Evolutionary conservation across 1,284 basidiomycete species (phyloP), one percentile per base, ranked within the genome.

Genomic region (Acaromyces ingoldii): DNA sequence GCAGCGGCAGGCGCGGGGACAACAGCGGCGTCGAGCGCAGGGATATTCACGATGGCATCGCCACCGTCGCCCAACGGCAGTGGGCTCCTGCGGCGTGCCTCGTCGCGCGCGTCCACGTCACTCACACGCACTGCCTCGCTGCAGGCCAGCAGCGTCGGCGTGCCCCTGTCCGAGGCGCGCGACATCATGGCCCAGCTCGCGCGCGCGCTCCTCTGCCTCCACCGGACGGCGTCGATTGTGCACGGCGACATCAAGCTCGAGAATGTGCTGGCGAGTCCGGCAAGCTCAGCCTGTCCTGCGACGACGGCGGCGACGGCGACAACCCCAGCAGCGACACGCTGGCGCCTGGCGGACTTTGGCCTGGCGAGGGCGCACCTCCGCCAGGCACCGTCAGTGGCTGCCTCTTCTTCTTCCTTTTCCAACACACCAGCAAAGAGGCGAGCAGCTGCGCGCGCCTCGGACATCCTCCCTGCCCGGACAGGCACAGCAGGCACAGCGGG

Each of bases 101-200:
- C 62, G 60, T 6, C 53, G 53, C 45, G 50, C 13, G 15, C n/a
- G n/a, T n/a, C n/a, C n/a, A n/a, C n/a, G n/a, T n/a, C n/a, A n/a
- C n/a, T n/a, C n/a, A n/a, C n/a, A n/a, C n/a, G n/a, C n/a, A n/a
- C n/a, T n/a, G 26, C 26, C 59, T 61, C 53, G 36, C 36, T 13
- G 22, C 40, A 3, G 25, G 54, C 9, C 30, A 65, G 63, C 31
- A 61, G 59, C 22, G n/a, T n/a, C n/a, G 67, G 67, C 37, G 31
- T 70, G 1, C 61, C 63, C 19, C 51, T 77, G 22, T 50, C 52
- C 36, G 55, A 89, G 54, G 88, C 85, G 0, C 85, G 88, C 47
- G 87, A 85, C 78, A 86, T 91, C 81, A 92, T 96, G 74, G 82
- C 86, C 43, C 91, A 95, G 76, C 84, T 96, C 53, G 88, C 91